Percentiles rank a stretch among this genome's conserved stretches.
Conservation (phyloP, 2,329 filamentous ascomycete genomes). For the Fusarium duplospermum region DNA sequence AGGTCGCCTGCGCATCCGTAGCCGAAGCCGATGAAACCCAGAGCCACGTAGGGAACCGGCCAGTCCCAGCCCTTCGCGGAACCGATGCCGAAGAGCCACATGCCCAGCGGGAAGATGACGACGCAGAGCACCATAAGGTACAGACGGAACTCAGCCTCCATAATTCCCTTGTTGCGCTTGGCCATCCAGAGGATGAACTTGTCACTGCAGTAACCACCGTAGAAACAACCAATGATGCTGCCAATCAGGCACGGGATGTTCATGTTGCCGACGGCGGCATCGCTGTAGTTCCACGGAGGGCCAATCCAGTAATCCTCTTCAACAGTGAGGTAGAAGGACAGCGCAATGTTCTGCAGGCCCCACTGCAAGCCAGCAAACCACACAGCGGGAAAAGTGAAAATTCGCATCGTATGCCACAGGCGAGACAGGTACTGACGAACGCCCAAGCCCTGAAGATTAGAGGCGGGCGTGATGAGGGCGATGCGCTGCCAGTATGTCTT, state of each 20-base stretch:
- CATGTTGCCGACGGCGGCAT: slow-evolving; percentile 67
- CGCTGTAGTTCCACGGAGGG: slow-evolving; percentile 65
- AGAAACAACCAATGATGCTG: slow-evolving; percentile 66
- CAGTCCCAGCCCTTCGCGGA: slow-evolving; percentile 63
- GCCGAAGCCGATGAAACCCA: slow-evolving; percentile 69
- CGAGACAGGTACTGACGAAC: slow-evolving; percentile 65
- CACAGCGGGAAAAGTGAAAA: slow-evolving; percentile 68
- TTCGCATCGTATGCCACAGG: slow-evolving; percentile 65
- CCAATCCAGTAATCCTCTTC: slow-evolving; percentile 67
- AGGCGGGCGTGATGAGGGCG: slow-evolving; percentile 65
- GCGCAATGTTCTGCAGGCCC: slow-evolving; percentile 70
- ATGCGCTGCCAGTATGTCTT: slow-evolving; percentile 68
- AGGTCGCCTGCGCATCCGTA: slow-evolving; percentile 70
- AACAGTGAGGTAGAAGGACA: slow-evolving; percentile 69
- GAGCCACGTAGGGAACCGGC: slow-evolving; percentile 65
- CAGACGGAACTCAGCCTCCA: slow-evolving; percentile 66
- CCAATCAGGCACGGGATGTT: slow-evolving; percentile 67
- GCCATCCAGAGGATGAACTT: slow-evolving; percentile 67
- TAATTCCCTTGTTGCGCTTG: slow-evolving; percentile 63
- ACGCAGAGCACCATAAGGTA: slow-evolving; percentile 64
- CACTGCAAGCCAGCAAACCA: slow-evolving; percentile 69
- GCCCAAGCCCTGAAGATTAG: slow-evolving; percentile 64
- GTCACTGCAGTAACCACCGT: slow-evolving; percentile 68
- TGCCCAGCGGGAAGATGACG: slow-evolving; percentile 61
- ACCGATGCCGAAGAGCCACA: slow-evolving; percentile 65